These are phyloP conservation scores for Pelargonium citronellum DNA, from an alignment of 441 rosid species.

Conservation along the genomic window DNA sequence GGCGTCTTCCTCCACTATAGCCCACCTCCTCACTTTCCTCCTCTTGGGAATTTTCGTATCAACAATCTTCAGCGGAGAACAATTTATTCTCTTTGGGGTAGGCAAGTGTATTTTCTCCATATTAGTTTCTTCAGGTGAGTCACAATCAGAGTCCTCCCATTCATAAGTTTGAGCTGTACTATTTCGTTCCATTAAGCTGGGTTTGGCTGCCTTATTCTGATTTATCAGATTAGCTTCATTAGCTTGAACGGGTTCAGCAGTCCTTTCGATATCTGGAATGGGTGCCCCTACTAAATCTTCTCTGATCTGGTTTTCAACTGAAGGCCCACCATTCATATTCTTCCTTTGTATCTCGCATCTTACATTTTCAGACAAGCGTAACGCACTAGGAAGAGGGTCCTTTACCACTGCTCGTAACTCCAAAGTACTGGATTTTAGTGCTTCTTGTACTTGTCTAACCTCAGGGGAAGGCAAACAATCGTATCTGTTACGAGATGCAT, in stretches of 20 bases:
- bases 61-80: constrained; percentile 38
- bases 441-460: too few species aligned
- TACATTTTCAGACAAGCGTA: constrained; percentile 27
- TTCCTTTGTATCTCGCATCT: background rate
- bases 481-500: background rate
- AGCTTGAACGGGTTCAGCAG: constrained; percentile 15
- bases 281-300: background rate
- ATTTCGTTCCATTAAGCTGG: constrained; percentile 46
- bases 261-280: background rate
- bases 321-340: constrained; percentile 12
- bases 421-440: constrained; percentile 19
- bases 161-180: constrained; percentile 37
- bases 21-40: constrained; percentile 40
- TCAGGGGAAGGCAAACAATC: too few species aligned
- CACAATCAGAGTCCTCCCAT: constrained; percentile 47
- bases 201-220: constrained; percentile 26
- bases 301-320: background rate
- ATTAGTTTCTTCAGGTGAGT: constrained; percentile 26
- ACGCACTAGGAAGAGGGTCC: constrained; percentile 49
- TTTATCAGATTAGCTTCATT: constrained; percentile 16
- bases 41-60: constrained; percentile 15
- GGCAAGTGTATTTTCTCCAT: constrained; percentile 22
- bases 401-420: constrained; percentile 37
- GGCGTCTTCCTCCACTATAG: constrained; percentile 46
- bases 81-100: constrained; percentile 24